Conservation (phyloP, 2,329 filamentous ascomycete species). For the Colletotrichum horii region DNA sequence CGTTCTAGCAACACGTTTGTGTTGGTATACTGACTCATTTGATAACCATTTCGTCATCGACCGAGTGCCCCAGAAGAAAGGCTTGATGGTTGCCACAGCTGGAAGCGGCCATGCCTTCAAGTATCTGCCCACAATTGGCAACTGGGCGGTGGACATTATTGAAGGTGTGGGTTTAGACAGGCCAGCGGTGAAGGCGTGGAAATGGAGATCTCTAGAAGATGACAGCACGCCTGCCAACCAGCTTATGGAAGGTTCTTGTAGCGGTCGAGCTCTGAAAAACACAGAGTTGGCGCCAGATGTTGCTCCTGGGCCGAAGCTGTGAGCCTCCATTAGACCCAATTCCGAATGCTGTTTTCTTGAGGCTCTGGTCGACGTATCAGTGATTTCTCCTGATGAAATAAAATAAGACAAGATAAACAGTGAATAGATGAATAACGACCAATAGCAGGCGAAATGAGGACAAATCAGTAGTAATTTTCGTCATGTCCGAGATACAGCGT, state of each 20-base stretch:
- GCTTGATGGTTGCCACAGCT: constrained; percentile 63
- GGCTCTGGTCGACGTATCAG: background rate
- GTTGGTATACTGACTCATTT: constrained; percentile 62
- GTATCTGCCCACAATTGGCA: constrained; percentile 63
- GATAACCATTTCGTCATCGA: constrained; percentile 60
- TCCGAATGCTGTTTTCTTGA: background rate
- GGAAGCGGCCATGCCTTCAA: constrained; percentile 68
- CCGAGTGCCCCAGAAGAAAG: constrained; percentile 24
- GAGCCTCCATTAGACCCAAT: background rate
- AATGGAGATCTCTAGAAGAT: constrained; percentile 13
- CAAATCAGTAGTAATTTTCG: background rate
- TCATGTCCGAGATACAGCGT: background rate
- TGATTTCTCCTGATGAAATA: background rate
- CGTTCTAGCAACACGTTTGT: constrained; percentile 47
- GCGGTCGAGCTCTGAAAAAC: background rate
- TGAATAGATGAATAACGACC: background rate
- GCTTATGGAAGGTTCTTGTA: background rate
- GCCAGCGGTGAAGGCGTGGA: constrained; percentile 24
- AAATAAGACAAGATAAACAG: background rate
- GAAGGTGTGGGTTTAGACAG: constrained; percentile 37
- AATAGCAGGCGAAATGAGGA: background rate
- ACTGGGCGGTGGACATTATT: constrained; percentile 55
- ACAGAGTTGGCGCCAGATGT: background rate
- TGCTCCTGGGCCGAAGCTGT: background rate
- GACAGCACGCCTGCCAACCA: background rate